Conservation (phyloP, 768 basidiomycete species). For the Russula vinacea region DNA sequence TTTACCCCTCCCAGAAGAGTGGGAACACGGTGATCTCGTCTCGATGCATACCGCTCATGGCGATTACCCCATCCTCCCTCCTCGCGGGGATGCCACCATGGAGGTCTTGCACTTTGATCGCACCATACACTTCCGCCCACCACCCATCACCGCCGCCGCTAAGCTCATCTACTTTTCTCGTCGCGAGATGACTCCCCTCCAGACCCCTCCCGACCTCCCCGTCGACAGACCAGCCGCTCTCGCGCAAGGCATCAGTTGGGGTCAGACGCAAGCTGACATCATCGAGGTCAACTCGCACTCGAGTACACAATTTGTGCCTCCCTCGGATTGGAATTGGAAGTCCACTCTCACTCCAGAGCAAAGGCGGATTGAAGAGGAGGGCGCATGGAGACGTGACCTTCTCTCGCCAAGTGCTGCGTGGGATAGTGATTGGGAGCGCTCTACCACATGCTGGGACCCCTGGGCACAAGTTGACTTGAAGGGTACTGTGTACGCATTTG, state of each 20-base stretch:
- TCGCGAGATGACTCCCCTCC: conserved; percentile 48
- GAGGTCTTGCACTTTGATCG: conserved; percentile 31
- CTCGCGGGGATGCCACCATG: conserved; percentile 25
- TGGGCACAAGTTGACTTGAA: conserved; percentile 35
- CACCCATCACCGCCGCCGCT: conserved; percentile 55
- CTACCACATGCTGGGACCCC: conserved; percentile 46
- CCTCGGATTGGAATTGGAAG: conserved; percentile 35
- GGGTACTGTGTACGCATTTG: conserved; percentile 46
- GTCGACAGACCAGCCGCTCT: conserved; percentile 37
- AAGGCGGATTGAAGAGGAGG: conserved; percentile 32
- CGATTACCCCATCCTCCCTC: conserved; percentile 47
- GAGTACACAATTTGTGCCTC: conserved; percentile 37
- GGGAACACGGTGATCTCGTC: conserved; percentile 30
- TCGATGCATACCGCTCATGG: conserved; percentile 44
- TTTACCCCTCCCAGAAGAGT: conserved; percentile 45
- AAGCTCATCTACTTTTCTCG: conserved; percentile 62
- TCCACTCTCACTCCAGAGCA: conserved; percentile 30
- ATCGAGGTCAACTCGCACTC: conserved; percentile 50
- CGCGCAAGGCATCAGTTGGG: conserved; percentile 34
- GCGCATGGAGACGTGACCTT: conserved; percentile 33
- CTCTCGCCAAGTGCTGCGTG: conserved; percentile 43
- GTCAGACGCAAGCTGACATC: conserved; percentile 59
- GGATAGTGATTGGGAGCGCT: conserved; percentile 60
- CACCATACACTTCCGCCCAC: conserved; percentile 35
- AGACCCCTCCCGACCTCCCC: conserved; percentile 41